A percentile compares a stretch with the other conserved stretches of the same genome.
Conservation (phyloP, 768 basidiomycete species). For the Naematelia encephala region DNA sequence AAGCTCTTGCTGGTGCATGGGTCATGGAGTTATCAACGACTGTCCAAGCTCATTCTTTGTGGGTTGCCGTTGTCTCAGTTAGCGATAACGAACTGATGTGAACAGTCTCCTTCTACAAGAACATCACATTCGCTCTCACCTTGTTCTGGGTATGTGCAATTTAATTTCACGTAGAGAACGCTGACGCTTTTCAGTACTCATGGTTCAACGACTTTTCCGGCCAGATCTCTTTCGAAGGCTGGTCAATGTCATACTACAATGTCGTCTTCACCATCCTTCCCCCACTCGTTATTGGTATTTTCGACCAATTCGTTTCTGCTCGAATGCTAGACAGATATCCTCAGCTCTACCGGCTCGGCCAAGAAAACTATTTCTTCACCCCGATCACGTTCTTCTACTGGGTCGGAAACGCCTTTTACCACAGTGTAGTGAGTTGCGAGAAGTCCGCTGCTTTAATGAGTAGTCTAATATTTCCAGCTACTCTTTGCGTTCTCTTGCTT, state of each 20-base stretch:
- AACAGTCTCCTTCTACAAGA: slow-evolving; percentile 96
- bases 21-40: slow-evolving; percentile 93
- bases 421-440: slow-evolving; percentile 45
- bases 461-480: slow-evolving; percentile 56
- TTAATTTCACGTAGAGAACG: slow-evolving; percentile 4
- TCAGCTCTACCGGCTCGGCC: slow-evolving; percentile 90
- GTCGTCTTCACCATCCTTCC: slow-evolving; percentile 94
- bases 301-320: slow-evolving; percentile 97
- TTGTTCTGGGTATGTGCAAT: slow-evolving; percentile 79
- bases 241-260: slow-evolving; percentile 96
- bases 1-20: slow-evolving; percentile 95
- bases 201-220: slow-evolving; percentile 99
- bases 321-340: slow-evolving; percentile 95
- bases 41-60: slow-evolving; percentile 96
- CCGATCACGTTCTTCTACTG: slow-evolving; percentile 51
- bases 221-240: slow-evolving; percentile 96
- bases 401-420: slow-evolving; percentile 51
- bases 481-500: slow-evolving; percentile 82
- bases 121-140: slow-evolving; percentile 96
- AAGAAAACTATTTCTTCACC: slow-evolving; percentile 75
- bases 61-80: slow-evolving; percentile 48
- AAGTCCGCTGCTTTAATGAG: neutral
- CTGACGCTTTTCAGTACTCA: slow-evolving; percentile 66
- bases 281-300: slow-evolving; percentile 93
- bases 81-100: slow-evolving; percentile 5